Conservation (phyloP, 768 basidiomycete species). For the Boletus insuetus region DNA sequence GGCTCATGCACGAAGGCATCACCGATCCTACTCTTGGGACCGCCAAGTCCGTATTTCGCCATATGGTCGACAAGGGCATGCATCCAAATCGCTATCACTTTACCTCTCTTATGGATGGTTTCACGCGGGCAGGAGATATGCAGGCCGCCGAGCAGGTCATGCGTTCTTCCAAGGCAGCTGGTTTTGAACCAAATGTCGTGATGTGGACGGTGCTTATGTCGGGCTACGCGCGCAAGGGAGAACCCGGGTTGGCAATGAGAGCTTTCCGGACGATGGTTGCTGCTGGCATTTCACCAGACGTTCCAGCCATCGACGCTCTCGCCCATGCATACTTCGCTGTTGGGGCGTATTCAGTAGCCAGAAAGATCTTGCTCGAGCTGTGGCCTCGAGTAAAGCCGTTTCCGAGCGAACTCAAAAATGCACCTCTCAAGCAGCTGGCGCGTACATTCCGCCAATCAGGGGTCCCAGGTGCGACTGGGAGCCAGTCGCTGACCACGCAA, state of each 20-base stretch:
- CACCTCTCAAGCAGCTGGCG: constrained; percentile 46
- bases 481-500: constrained; percentile 27
- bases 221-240: constrained; percentile 61
- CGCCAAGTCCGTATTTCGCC: constrained; percentile 53
- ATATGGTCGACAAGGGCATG: constrained; percentile 65
- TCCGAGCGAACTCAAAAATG: constrained; percentile 45
- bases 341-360: constrained; percentile 50
- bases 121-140: constrained; percentile 57
- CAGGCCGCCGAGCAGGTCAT: constrained; percentile 54
- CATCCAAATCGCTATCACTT: constrained; percentile 73
- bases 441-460: constrained; percentile 40
- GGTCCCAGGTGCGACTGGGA: constrained; percentile 10
- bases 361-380: constrained; percentile 51
- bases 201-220: constrained; percentile 78
- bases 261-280: constrained; percentile 64
- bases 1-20: constrained; percentile 61
- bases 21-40: constrained; percentile 47
- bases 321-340: constrained; percentile 62
- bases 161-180: constrained; percentile 45
- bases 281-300: constrained; percentile 63
- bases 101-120: constrained; percentile 75
- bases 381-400: constrained; percentile 68
- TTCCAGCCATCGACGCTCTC: constrained; percentile 68
- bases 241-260: constrained; percentile 50
- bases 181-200: constrained; percentile 56